Evolutionary conservation across 306 rosid genomes (phyloP).

Genomic region (Crataegus laevigata): DNA sequence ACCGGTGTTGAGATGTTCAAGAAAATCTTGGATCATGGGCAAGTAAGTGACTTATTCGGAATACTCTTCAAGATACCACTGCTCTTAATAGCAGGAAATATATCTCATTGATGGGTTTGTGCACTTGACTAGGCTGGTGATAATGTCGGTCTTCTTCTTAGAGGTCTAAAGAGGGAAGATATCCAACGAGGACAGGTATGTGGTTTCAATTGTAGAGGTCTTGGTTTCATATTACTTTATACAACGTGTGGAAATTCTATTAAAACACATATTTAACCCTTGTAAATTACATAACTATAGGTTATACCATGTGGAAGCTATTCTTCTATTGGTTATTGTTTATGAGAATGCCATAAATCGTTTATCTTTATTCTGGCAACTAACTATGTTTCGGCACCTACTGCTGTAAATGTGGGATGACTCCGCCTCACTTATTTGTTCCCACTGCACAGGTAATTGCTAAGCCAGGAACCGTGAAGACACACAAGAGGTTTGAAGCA

Average conservation of each 20-base stretch:
- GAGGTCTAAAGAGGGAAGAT: constrained; percentile 94
- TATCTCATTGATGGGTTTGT: constrained; percentile 16
- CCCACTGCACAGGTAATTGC: constrained; percentile 67
- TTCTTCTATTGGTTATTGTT: not conserved
- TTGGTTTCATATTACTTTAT: constrained; percentile 8
- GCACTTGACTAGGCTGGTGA: constrained; percentile 73
- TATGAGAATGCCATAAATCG: not conserved
- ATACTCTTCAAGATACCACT: not conserved
- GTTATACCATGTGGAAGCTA: not conserved
- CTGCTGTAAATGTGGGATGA: not conserved
- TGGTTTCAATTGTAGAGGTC: constrained; percentile 9
- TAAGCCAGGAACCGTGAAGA: constrained; percentile 77
- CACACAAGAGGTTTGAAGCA: constrained; percentile 86
- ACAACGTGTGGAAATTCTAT: not conserved
- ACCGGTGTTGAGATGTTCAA: constrained; percentile 99
- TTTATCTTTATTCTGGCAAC: not conserved
- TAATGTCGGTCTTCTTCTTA: constrained; percentile 98
- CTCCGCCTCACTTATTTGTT: not conserved
- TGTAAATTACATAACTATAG: too few relatives aligned
- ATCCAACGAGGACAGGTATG: constrained; percentile 94
- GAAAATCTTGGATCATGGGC: constrained; percentile 93
- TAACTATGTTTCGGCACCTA: not conserved
- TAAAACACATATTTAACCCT: not conserved
- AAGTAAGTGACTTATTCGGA: constrained; percentile 47
- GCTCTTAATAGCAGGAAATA: constrained; percentile 1